Conservation (phyloP, 441 rosid genomes). For the Pelargonium exstipulatum region DNA sequence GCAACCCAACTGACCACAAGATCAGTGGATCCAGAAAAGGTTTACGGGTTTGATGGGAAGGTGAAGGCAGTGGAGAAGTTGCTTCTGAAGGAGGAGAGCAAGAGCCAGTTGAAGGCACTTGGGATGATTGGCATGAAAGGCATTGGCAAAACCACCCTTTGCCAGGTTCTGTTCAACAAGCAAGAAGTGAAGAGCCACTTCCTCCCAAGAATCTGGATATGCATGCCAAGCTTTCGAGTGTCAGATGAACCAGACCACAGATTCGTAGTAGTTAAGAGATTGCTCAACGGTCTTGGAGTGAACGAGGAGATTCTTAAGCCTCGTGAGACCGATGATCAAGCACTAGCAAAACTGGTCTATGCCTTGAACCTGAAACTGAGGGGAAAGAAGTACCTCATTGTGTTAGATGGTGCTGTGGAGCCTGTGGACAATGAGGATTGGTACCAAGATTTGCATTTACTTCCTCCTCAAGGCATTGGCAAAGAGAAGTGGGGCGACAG, state of each 20-base stretch:
- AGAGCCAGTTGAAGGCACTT: conserved; percentile 26
- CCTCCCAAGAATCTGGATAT: conserved; percentile 33
- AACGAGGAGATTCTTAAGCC: not conserved
- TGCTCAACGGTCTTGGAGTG: conserved; percentile 35
- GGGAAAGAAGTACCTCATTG: conserved; percentile 47
- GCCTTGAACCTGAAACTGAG: conserved; percentile 30
- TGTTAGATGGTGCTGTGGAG: conserved; percentile 38
- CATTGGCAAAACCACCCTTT: conserved; percentile 41
- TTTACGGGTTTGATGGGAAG: conserved; percentile 28
- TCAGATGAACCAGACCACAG: not conserved
- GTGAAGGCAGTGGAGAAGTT: conserved; percentile 26
- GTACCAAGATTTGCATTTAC: conserved; percentile 18
- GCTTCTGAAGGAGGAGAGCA: conserved; percentile 24
- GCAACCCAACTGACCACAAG: not conserved
- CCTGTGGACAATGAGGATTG: conserved; percentile 24
- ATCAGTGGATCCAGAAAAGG: not conserved
- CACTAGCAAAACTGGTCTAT: conserved; percentile 22
- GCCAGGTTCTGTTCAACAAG: conserved; percentile 27
- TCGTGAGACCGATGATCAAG: not conserved
- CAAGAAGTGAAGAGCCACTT: conserved; percentile 24
- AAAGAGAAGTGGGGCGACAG: conserved; percentile 14
- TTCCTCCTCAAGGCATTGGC: not conserved
- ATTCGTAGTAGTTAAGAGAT: conserved; percentile 21
- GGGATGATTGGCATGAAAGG: conserved; percentile 32
- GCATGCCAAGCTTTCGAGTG: conserved; percentile 1